Percentiles rank a stretch among this genome's conserved stretches.
Conservation (phyloP, 352 stramenopile species). For the Pythium guiyangense region DNA sequence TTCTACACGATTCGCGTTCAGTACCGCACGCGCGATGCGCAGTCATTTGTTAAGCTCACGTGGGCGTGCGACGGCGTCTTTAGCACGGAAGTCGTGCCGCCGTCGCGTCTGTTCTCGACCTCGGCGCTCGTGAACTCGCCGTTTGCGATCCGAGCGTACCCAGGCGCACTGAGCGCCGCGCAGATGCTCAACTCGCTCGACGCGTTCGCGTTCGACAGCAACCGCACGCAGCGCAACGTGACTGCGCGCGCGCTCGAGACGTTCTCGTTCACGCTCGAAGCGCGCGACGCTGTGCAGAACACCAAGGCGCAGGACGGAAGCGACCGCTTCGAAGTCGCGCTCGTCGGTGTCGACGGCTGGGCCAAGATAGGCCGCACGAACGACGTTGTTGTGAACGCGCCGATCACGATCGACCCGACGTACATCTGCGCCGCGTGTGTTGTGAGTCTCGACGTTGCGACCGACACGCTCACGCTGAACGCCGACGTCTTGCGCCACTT, state of each 20-base stretch:
- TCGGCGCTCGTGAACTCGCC: constrained; percentile 43
- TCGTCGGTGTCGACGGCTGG: constrained; percentile 84
- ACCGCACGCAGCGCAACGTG: constrained; percentile 18
- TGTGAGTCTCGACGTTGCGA: constrained; percentile 31
- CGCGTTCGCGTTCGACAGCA: constrained; percentile 22
- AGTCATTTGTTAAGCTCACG: constrained; percentile 79
- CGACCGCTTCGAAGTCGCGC: constrained; percentile 75
- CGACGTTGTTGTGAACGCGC: constrained; percentile 39
- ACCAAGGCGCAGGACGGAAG: constrained; percentile 82
- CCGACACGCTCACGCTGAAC: constrained; percentile 50
- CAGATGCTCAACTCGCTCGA: constrained; percentile 63
- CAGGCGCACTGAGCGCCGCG: constrained; percentile 55
- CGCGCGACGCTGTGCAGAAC: constrained; percentile 77
- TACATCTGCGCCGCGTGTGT: constrained; percentile 56
- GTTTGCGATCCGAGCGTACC: constrained; percentile 67
- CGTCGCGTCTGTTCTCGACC: constrained; percentile 30
- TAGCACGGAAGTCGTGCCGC: constrained; percentile 12
- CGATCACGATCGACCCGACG: constrained; percentile 40
- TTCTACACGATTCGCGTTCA: constrained; percentile 85
- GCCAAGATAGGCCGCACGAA: constrained; percentile 84
- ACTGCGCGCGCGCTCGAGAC: constrained; percentile 34
- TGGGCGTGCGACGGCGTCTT: constrained; percentile 55
- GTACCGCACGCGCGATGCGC: constrained; percentile 78
- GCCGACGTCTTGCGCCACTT: constrained; percentile 51
- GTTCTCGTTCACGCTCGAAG: constrained; percentile 76